Conservation (phyloP, 805 yeast genomes). For the Candida sonorensis region DNA sequence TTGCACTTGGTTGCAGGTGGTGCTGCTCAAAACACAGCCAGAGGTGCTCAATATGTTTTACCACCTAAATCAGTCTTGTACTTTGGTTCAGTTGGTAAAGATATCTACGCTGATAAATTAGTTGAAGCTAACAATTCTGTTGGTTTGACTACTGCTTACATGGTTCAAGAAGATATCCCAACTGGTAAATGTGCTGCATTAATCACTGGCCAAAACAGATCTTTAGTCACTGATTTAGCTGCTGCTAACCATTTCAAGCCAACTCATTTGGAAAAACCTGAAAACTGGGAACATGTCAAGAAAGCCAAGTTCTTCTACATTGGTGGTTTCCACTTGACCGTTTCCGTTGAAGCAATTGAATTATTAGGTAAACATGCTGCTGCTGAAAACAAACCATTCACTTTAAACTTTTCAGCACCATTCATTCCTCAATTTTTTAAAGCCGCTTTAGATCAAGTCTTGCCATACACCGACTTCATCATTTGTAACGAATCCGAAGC, state of each 20-base stretch:
- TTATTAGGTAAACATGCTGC: constrained; percentile 86
- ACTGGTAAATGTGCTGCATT: constrained; percentile 99
- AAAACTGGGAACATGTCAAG: constrained; percentile 84
- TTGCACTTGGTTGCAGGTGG: constrained; percentile 91
- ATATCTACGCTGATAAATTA: constrained; percentile 76
- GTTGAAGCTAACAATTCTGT: constrained; percentile 77
- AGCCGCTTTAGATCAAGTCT: constrained; percentile 70
- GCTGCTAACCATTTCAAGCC: constrained; percentile 98
- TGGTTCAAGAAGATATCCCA: constrained; percentile 65
- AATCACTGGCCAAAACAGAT: constrained; percentile 77
- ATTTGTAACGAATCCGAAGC: constrained; percentile 98
- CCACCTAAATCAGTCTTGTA: constrained; percentile 80
- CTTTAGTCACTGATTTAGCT: constrained; percentile 90
- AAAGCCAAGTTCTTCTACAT: constrained; percentile 78
- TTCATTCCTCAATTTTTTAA: constrained; percentile 95
- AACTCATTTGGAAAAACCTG: constrained; percentile 78
- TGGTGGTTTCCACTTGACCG: constrained; percentile 99
- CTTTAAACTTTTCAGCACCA: constrained; percentile 91
- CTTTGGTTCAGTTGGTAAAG: constrained; percentile 96
- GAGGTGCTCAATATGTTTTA: constrained; percentile 93
- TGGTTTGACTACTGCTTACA: constrained; percentile 83
- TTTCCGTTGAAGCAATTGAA: constrained; percentile 89
- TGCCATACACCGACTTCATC: constrained; percentile 85
- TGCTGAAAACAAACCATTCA: constrained; percentile 36
- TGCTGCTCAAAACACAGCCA: constrained; percentile 98